Percentiles rank a stretch among this genome's conserved stretches.
Conservation (phyloP, 345 rosid genomes). For the Excoecaria agallocha region DNA sequence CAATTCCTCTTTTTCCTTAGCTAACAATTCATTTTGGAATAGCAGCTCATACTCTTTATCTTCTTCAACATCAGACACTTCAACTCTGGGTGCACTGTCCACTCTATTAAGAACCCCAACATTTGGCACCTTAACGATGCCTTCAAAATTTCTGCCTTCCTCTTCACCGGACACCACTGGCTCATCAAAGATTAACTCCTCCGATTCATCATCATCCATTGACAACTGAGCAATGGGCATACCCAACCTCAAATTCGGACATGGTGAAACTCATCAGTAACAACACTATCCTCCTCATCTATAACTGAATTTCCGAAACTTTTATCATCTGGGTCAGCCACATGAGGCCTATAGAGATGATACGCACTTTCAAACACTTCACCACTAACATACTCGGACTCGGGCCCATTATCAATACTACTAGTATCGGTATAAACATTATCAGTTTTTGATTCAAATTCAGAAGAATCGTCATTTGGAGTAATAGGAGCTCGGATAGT, state of each 20-base stretch:
- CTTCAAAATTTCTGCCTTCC: constrained; percentile 28
- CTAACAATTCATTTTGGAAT: constrained; percentile 6
- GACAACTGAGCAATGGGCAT: constrained; percentile 66
- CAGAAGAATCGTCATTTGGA: constrained; percentile 43
- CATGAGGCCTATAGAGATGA: constrained; percentile 23
- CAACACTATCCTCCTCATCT: constrained; percentile 10
- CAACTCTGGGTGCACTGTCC: constrained; percentile 28
- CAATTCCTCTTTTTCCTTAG: neutral
- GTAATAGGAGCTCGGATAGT: constrained; percentile 76
- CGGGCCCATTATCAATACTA: constrained; percentile 33
- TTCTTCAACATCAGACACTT: constrained; percentile 22
- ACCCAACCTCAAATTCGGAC: constrained; percentile 23
- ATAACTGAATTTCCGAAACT: constrained; percentile 1
- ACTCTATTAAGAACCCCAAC: constrained; percentile 12
- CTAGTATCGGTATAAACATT: constrained; percentile 22
- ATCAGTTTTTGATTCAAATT: constrained; percentile 33
- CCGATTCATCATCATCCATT: constrained; percentile 53
- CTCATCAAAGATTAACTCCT: constrained; percentile 36
- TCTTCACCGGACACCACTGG: constrained; percentile 35
- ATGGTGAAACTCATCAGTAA: constrained; percentile 8
- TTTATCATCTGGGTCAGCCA: constrained; percentile 13
- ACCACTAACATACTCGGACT: constrained; percentile 33
- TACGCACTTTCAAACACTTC: constrained; percentile 49
- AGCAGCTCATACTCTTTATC: constrained; percentile 16
- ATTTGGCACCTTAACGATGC: constrained; percentile 32